Conservation (phyloP, 2,329 filamentous ascomycete genomes). For the Chaetomiaceae sp. region DNA sequence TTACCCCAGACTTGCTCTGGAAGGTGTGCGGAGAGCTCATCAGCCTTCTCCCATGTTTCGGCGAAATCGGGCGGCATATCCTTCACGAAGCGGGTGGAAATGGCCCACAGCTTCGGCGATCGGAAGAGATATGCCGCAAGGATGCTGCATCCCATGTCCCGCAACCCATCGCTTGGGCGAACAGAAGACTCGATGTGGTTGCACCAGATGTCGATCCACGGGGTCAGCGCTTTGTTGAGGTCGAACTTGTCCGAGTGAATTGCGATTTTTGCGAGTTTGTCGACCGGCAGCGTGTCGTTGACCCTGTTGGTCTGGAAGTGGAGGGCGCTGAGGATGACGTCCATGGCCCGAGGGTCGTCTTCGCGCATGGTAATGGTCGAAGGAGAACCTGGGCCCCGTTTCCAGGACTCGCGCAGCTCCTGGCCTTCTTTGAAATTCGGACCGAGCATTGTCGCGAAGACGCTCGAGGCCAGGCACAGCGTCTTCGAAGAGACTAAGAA, state of each 20-base stretch:
- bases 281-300: not conserved
- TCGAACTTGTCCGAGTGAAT: slow-evolving; percentile 6
- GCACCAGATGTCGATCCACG: not conserved
- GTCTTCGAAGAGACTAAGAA: not conserved
- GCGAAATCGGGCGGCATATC: not conserved
- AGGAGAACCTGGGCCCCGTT: fast-evolving
- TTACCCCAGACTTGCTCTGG: not conserved
- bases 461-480: not conserved
- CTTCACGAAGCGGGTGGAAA: not conserved
- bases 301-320: not conserved
- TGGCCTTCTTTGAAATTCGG: not conserved
- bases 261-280: not conserved
- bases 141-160: slow-evolving; percentile 1
- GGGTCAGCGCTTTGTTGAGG: not conserved
- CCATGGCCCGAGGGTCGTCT: not conserved
- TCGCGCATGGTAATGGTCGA: not conserved
- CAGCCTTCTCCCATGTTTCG: not conserved
- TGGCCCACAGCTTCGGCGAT: not conserved
- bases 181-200: not conserved
- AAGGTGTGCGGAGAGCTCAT: not conserved
- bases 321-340: slow-evolving; percentile 2
- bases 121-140: slow-evolving; percentile 6
- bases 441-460: not conserved
- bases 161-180: fast-evolving
- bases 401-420: not conserved